Base-by-base conservation (phyloP, 768 basidiomycete genomes). In the Russula sp. region DNA sequence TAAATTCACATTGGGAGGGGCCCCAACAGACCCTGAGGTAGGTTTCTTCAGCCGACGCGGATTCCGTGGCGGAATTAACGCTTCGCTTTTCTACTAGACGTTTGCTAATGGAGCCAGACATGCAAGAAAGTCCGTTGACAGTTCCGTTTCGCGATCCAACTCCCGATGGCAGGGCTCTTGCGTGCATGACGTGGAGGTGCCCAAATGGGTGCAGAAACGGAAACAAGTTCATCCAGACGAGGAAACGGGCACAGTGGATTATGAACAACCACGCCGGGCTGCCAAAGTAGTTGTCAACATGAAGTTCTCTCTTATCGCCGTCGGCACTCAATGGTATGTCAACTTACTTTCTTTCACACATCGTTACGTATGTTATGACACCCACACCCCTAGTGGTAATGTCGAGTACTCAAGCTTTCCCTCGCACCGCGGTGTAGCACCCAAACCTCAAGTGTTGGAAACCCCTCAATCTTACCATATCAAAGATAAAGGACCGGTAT, bases 161-260 rank as follows among this genome's bases (percentile, higher is more conserved):
- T 55, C 66, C 14, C 64, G 66, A 34, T 93, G 90, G 91, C 82
- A 85, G 57, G 91, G 91, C 8, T 88, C 88, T 10, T 92, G 90
- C 72, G 82, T 93, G 40, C 88, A 93, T 68, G 79, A 87, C 71
- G 88, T 90, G 53, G 79, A 86, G 64, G 81, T 82, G 7, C 89
- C 89, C 7, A 82, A 83, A 69, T 90, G 89, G 89, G 86, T 90
- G 28, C 88, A 90, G 72, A 91, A 92, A 73, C 86, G 83, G 66
- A 83, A 84, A 22, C 78, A 77, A 34, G 72, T 87, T 34, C 83
- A 88, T 51, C 78, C 79, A 8, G 79, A 77, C 18, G 75, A 72
- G 20, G 71, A 65, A n/a, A 66, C 69, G 42, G 70, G 70, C 20
- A 53, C 57, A 44, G 76, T 71, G 30, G 71, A 73, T 26, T 92